These are phyloP conservation scores for Umbelopsis isabellina DNA, from an alignment of 192 early-diverging fungal genomes.

Conservation along the genomic window DNA sequence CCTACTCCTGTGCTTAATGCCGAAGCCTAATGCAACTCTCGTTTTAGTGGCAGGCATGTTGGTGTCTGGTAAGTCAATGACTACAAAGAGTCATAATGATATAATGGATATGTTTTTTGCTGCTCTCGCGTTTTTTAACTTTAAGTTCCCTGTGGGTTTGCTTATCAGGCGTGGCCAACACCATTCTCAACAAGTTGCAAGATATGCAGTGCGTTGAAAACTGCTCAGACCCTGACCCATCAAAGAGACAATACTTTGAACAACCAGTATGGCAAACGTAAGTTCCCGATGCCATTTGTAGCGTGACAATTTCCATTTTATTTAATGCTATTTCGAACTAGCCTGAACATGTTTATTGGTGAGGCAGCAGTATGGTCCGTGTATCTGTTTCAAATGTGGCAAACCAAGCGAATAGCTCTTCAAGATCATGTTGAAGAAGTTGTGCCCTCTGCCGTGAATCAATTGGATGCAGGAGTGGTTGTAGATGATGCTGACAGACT, in stretches of 20 bases:
- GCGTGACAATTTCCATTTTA: background rate
- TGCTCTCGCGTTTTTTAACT: background rate
- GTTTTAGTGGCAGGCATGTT: constrained; percentile 35
- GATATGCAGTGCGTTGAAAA: constrained; percentile 91
- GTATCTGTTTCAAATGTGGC: constrained; percentile 55
- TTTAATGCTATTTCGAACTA: constrained; percentile 5
- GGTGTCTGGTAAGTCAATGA: constrained; percentile 20
- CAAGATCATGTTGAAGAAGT: constrained; percentile 21
- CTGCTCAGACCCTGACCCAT: constrained; percentile 78
- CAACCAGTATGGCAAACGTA: constrained; percentile 97
- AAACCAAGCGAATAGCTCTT: constrained; percentile 31
- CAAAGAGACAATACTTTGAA: constrained; percentile 79
- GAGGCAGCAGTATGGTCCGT: constrained; percentile 78
- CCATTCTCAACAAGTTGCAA: constrained; percentile 85
- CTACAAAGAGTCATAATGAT: background rate
- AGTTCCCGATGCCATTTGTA: background rate
- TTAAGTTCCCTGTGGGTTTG: constrained; percentile 2
- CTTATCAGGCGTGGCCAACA: constrained; percentile 62
- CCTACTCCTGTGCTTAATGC: background rate
- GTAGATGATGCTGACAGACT: constrained; percentile 35
- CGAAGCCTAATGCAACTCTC: constrained; percentile 24
- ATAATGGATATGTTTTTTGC: constrained; percentile 1
- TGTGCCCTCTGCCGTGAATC: constrained; percentile 26
- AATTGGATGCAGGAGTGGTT: constrained; percentile 44
- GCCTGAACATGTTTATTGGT: constrained; percentile 94